Percentiles rank a stretch among this genome's conserved stretches.
These are phyloP conservation scores for Penstemon newberryi DNA, from an alignment of 257 asterid species.

Conservation along the genomic window DNA sequence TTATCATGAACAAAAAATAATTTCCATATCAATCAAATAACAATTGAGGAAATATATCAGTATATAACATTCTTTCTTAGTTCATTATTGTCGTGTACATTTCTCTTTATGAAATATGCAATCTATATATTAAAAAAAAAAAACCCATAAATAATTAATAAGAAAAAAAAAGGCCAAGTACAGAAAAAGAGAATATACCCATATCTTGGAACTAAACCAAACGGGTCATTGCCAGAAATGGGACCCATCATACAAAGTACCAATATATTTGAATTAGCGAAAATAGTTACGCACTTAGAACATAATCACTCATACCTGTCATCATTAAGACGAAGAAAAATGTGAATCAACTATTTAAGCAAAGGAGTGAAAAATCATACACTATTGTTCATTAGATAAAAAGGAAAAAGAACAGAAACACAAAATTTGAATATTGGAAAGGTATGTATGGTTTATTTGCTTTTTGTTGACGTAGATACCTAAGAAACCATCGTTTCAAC, in stretches of 20 bases:
- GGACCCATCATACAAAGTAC: slow-evolving; percentile 34
- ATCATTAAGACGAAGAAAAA: neutral
- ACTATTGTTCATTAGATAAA: neutral
- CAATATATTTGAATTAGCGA: neutral
- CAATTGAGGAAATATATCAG: too few relatives aligned
- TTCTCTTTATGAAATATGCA: too few relatives aligned
- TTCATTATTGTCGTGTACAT: too few relatives aligned
- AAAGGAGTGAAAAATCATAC: neutral
- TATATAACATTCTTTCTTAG: too few relatives aligned
- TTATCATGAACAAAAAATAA: too few relatives aligned
- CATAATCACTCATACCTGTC: neutral
- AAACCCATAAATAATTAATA: too few relatives aligned
- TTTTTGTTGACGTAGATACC: too few relatives aligned
- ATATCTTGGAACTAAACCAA: slow-evolving; percentile 28
- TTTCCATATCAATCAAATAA: too few relatives aligned
- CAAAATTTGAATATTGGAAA: neutral
- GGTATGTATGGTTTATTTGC: too few relatives aligned
- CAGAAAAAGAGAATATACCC: slow-evolving; percentile 11
- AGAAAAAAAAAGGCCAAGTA: too few relatives aligned
- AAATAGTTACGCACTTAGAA: too few relatives aligned
- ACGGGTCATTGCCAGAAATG: slow-evolving; percentile 26
- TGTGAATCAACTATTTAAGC: neutral
- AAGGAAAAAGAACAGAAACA: slow-evolving; percentile 7
- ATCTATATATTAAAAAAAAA: too few relatives aligned
- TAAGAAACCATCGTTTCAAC: slow-evolving; percentile 25